A percentile compares a stretch with the other conserved stretches of the same genome.
phyloP scores from a whole-genome alignment of 495 filamentous ascomycete species.

The Trichoderma parareesei region DNA sequence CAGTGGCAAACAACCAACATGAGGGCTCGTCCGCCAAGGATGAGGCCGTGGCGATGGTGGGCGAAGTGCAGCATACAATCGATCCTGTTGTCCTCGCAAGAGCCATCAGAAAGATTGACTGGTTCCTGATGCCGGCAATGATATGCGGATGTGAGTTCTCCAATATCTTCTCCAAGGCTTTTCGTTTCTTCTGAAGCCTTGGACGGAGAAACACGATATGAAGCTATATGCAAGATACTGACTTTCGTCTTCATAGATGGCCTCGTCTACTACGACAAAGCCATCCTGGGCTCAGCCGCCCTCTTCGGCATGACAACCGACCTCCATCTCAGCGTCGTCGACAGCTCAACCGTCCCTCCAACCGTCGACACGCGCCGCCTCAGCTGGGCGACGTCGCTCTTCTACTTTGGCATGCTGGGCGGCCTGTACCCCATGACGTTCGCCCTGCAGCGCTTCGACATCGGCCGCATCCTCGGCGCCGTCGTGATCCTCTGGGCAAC shows the following conservation, averaged over 20 bases:
- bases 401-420: slow-evolving; percentile 72
- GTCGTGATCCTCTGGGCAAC: slow-evolving; percentile 60
- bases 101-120: slow-evolving; percentile 64
- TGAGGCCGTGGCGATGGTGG: slow-evolving; percentile 32
- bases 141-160: slow-evolving; percentile 43
- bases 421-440: slow-evolving; percentile 68
- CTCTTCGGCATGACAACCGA: slow-evolving; percentile 72
- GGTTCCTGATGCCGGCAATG: slow-evolving; percentile 64
- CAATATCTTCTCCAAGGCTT: not conserved
- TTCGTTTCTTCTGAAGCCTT: too few species aligned
- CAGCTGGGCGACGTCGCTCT: slow-evolving; percentile 68
- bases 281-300: slow-evolving; percentile 62
- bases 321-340: slow-evolving; percentile 43
- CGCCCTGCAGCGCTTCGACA: slow-evolving; percentile 55
- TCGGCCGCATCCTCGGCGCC: slow-evolving; percentile 51
- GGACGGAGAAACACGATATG: not conserved
- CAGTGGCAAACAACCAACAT: not conserved
- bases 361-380: slow-evolving; percentile 53
- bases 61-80: slow-evolving; percentile 29
- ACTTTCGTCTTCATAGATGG: slow-evolving; percentile 36
- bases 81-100: slow-evolving; percentile 44
- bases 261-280: slow-evolving; percentile 75
- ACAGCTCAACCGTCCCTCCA: slow-evolving; percentile 42
- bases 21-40: slow-evolving; percentile 13
- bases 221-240: not conserved